Percentiles rank a stretch among this genome's conserved stretches.
These are phyloP conservation scores for Rhodotorula sp. DNA, from an alignment of 1,284 basidiomycete genomes.

Conservation along the genomic window DNA sequence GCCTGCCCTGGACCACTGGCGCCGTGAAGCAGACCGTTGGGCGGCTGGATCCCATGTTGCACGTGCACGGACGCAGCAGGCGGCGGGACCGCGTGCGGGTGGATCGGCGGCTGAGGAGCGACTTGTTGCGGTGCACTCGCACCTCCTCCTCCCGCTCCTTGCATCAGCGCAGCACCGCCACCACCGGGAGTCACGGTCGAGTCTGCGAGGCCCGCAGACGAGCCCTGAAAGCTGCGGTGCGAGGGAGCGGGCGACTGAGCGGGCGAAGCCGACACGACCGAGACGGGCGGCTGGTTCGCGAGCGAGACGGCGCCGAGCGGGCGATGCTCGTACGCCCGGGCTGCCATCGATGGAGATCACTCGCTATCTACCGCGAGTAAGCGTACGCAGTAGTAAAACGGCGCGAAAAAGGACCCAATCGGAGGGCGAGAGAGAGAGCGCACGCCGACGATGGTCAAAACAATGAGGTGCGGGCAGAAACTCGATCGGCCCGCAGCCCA, in stretches of 20 bases:
- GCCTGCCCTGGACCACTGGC: no score
- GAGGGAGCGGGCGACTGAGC: neutral
- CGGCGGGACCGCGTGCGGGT: neutral
- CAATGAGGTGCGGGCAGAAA: neutral
- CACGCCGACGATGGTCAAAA: neutral
- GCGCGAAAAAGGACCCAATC: neutral
- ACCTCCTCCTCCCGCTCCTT: neutral
- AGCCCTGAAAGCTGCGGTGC: neutral
- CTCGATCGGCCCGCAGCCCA: no score
- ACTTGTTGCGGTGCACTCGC: neutral
- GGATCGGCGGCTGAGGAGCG: conserved; percentile 4
- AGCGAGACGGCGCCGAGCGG: conserved; percentile 23
- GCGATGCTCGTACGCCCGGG: conserved; percentile 27
- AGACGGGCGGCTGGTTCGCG: neutral
- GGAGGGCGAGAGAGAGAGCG: neutral
- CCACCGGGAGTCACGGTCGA: neutral
- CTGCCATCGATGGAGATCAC: neutral
- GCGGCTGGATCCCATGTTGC: no score
- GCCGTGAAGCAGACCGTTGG: no score
- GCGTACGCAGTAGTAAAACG: no score
- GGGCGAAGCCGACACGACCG: neutral
- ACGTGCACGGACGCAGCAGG: no score
- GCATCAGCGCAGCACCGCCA: neutral
- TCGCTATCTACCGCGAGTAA: no score
- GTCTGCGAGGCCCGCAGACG: neutral